Base-by-base conservation (phyloP, 75 land plant genomes). In the Chamaecyparis obtusa region DNA sequence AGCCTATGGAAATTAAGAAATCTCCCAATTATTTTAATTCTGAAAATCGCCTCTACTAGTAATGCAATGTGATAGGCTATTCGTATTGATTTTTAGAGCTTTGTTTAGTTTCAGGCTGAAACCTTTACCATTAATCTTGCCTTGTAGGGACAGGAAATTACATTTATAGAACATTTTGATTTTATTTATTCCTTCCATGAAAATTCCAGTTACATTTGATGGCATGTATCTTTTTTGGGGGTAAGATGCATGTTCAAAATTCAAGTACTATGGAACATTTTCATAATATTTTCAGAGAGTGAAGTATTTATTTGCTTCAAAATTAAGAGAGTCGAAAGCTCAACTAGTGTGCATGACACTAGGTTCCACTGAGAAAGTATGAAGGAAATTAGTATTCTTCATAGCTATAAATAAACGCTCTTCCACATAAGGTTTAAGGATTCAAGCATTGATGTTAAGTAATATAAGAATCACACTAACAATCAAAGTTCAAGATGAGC, bases 371-470 rank as follows among this genome's bases (percentile, higher is more conserved):
- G 13, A 13, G 10, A 81, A 81, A 43, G 27, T 80, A 80, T 78
- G 46, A 80, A 24, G 41, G 49, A 43, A 80, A 30, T 43, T 21
- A 27, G 49, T 48, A n/a, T 80, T 46, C 48, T 81, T n/a, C 83
- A 81, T 44, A 24, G 48, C 83, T 81, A 81, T 30, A 81, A 44
- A 81, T 81, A 48, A 81, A 24, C 13, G 13, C 44, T 81, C 75
- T 72, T 72, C 75, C 75, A 72, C 75, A 30, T 9, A 72, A 72
- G 36, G 13, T 72, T 30, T 32, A 49, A 49, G 51, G 51, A 49
- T 49, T 49, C 13, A 72, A 72, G 35, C 35, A 30, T 72, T 32
- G 32, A 72, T 32, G 32, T 9, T 32, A 7, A 72, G 11, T n/a
- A 30, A 32, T 9, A 30, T 11, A 32, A 72, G 35, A 8, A 33